Percentiles rank a stretch among this genome's conserved stretches.
Conservation (phyloP, 768 basidiomycete genomes). For the Lactarius sp. region DNA sequence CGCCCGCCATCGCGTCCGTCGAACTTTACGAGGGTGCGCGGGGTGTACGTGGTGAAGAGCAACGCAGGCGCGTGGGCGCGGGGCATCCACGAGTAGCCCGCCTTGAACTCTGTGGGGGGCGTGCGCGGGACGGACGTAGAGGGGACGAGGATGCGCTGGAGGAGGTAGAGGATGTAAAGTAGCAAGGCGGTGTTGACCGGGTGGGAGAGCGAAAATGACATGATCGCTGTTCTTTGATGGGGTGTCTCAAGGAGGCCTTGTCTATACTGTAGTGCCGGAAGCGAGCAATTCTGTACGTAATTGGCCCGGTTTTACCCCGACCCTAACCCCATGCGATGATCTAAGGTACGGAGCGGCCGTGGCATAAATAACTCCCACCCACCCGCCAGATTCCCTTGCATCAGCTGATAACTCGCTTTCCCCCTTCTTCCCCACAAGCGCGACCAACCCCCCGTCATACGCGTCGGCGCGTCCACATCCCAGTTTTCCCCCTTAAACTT, state of each 20-base stretch:
- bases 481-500: not conserved
- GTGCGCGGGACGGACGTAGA: slow-evolving; percentile 45
- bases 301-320: not conserved
- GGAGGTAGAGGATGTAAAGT: slow-evolving; percentile 72
- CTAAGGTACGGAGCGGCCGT: no score
- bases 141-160: slow-evolving; percentile 71
- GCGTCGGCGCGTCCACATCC: not conserved
- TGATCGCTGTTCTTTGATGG: slow-evolving; percentile 1
- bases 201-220: slow-evolving; percentile 50
- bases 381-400: no score
- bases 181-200: slow-evolving; percentile 78
- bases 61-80: slow-evolving; percentile 73
- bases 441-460: not conserved
- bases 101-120: slow-evolving; percentile 67
- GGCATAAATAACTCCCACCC: not conserved
- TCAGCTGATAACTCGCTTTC: not conserved
- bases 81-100: slow-evolving; percentile 91
- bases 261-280: no score
- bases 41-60: slow-evolving; percentile 72
- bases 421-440: not conserved
- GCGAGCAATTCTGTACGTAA: no score
- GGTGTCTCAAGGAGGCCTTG: no score
- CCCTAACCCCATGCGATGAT: not conserved
- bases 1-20: slow-evolving; percentile 58
- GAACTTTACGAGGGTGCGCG: slow-evolving; percentile 66